A percentile compares a stretch with the other conserved stretches of the same genome.
Conservation (phyloP, 306 rosid species). For the Vigna radiata region DNA sequence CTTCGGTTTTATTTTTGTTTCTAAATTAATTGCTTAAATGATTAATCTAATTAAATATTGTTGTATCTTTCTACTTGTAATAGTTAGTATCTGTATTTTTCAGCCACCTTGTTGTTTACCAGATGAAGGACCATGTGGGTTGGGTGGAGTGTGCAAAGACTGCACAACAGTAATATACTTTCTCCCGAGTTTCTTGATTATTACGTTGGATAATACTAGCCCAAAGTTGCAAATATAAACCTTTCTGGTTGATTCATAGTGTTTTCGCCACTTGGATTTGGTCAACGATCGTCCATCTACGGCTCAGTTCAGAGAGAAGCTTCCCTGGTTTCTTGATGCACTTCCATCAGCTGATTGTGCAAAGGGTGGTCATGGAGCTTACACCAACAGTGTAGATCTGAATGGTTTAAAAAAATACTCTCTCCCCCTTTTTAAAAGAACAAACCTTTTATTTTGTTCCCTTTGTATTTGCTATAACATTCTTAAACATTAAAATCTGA, state of each 20-base stretch:
- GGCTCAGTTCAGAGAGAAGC: slow-evolving; percentile 87
- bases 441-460: slow-evolving; percentile 34
- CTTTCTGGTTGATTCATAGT: slow-evolving; percentile 63
- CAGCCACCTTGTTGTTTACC: slow-evolving; percentile 95
- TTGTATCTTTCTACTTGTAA: slow-evolving; percentile 40
- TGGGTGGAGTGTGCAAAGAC: slow-evolving; percentile 90
- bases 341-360: slow-evolving; percentile 99
- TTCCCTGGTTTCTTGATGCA: slow-evolving; percentile 98
- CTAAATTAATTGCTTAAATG: slow-evolving; percentile 30
- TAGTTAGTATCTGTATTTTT: slow-evolving; percentile 42
- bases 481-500: slow-evolving; percentile 34
- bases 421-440: slow-evolving; percentile 36
- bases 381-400: slow-evolving; percentile 92
- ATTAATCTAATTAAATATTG: slow-evolving; percentile 39
- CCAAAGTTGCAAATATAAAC: slow-evolving; percentile 27
- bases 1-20: not conserved
- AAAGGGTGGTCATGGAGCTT: slow-evolving; percentile 99
- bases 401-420: slow-evolving; percentile 61
- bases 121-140: slow-evolving; percentile 85
- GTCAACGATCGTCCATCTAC: slow-evolving; percentile 91
- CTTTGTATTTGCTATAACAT: slow-evolving; percentile 24
- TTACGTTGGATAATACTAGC: slow-evolving; percentile 34
- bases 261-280: slow-evolving; percentile 95
- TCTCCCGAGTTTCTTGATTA: slow-evolving; percentile 36
- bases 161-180: slow-evolving; percentile 85